Conservation (phyloP, 202 grass and related monocot genomes). For the Schoenoplectus triqueter region DNA sequence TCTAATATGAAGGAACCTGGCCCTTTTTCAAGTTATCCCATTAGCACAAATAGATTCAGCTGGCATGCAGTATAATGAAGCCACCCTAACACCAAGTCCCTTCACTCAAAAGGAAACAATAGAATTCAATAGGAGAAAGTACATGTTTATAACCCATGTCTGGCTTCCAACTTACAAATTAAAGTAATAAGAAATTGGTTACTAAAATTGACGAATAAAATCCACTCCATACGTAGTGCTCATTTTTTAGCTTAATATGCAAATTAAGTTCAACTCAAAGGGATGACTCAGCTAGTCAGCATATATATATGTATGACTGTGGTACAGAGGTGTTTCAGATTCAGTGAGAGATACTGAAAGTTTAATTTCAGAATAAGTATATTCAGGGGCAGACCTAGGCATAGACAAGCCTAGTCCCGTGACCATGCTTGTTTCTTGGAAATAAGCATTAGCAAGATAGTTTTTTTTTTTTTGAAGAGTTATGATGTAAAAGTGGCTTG, state of each 20-base stretch:
- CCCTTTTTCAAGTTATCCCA: not conserved
- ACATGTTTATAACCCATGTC: not conserved
- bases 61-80: conserved; percentile 7
- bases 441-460: too few species aligned
- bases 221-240: not conserved
- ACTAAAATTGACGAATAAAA: not conserved
- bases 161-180: not conserved
- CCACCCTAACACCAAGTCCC: not conserved
- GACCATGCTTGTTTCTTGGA: too few species aligned
- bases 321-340: not conserved
- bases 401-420: too few species aligned
- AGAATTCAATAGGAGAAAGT: not conserved
- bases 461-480: too few species aligned
- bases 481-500: too few species aligned
- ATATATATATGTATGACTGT: not conserved
- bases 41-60: not conserved
- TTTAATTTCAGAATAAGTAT: not conserved
- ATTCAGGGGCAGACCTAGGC: not conserved
- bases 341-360: not conserved
- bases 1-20: not conserved
- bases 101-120: not conserved
- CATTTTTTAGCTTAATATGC: not conserved
- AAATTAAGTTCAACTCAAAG: conserved; percentile 18
- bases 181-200: conserved; percentile 1
- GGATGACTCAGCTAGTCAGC: not conserved